Base-by-base conservation (phyloP, 1,284 basidiomycete genomes). In the Mycosarcoma mackinlayi region DNA sequence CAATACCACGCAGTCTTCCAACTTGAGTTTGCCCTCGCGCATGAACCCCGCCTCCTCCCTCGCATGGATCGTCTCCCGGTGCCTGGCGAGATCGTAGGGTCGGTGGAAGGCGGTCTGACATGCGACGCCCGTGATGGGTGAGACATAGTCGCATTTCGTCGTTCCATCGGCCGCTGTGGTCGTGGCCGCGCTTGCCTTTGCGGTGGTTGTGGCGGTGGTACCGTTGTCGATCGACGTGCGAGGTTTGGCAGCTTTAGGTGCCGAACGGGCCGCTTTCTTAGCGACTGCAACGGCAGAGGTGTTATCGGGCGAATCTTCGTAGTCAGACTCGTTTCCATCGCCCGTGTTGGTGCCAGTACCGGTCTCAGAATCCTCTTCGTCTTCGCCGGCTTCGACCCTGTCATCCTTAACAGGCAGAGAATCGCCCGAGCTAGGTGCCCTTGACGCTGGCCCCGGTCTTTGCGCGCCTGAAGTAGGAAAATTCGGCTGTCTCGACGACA, bases 71-170 rank as follows among this genome's bases (percentile, higher is more conserved):
- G 80, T 82, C 52, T 81, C 79, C 4, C 80, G 60, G 46, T 82
- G 80, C 0, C 80, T 58, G 16, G 80, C 79, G 7, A 82, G 55
- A 48, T 82, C 80, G 61, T 82, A 82, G 27, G 75, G 77, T 23
- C 80, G 71, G 40, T 82, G 80, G 71, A 82, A 82, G 7, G 69
- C 68, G 0, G 78, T 81, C n/a, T 76, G 68, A 37, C 80, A 82
- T 6, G 51, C 47, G n/a, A 61, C 42, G 23, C 66, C 64, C 9
- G 71, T 80, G 25, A 79, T 37, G 18, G 79, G 80, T 14, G 70
- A 75, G 13, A 79, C 59, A 44, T 81, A 82, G 65, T 82, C 77
- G 63, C 80, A 82, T n/a, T 70, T 73, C 11, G 73, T 78, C 2
- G 69, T 64, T 21, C 65, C 65, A 19, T 66, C 63, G 1, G 51